Evolutionary conservation across 2,329 filamentous ascomycete genomes (phyloP), one percentile per base, ranked within the genome.

Genomic region (Verticillium klebahnii): DNA sequence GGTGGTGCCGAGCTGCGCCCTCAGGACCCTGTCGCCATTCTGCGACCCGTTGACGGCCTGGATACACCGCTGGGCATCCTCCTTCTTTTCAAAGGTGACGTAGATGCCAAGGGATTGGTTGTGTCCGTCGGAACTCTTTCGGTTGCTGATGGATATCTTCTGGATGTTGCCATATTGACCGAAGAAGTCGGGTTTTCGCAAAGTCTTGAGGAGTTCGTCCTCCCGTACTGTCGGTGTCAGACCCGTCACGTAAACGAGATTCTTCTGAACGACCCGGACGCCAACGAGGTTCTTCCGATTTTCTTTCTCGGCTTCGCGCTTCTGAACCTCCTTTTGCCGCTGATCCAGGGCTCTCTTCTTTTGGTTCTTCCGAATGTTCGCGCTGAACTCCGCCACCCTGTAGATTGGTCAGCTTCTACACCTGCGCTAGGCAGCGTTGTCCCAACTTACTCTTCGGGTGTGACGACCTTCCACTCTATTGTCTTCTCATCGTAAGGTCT

Each of bases 81-180:
- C 88, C 73, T 96, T 96, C 66, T 86, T 89, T 68, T 95, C 90
- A 73, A 97, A 99, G 0, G 95, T 99, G n/a, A 99, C 95, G 72
- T 99, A 99, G 58, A 99, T 94, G 56, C 95, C 95, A 5, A 99
- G 89, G 0, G 93, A 96, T 69, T 95, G 91, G 67, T 92, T 91
- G 65, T 94, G 84, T 34, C 85, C 85, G 70, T 89, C 85, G 36
- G 86, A 84, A 63, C 84, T 92, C 75, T 96, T 97, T 50, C 93
- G 87, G 75, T 97, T 97, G 81, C 93, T 98, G 67, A 99, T 96
- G 60, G 97, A 96, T 61, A 99, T 98, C 76, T 99, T 99, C 72
- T 97, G 90, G 68, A 99, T 99, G 72, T 94, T 95, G 69, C 95
- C 95, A 73, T 99, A 99, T 75, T 99, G 95, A 6, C 95, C 95